phyloP scores from a whole-genome alignment of 352 stramenopile species.

The Globisporangium polare region DNA sequence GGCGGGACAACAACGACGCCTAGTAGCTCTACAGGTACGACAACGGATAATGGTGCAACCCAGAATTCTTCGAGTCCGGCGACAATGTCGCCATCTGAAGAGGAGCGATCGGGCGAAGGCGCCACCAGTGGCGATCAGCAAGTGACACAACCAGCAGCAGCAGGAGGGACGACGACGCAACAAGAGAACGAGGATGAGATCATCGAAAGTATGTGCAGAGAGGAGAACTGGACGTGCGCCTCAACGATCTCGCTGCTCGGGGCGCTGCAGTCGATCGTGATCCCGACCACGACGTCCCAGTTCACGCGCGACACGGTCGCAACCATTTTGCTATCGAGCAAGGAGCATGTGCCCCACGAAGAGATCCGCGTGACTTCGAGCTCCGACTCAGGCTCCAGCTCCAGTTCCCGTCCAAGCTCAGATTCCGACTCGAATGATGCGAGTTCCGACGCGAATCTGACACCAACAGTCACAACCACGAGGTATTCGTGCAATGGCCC shows the following conservation, averaged over 20 bases:
- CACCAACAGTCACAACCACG: not conserved
- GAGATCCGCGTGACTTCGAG: constrained; percentile 1
- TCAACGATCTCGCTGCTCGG: constrained; percentile 9
- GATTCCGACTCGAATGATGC: not conserved
- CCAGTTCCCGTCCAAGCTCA: not conserved
- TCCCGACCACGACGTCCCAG: constrained; percentile 17
- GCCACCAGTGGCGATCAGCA: not conserved
- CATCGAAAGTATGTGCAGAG: constrained; percentile 13
- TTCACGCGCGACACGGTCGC: constrained; percentile 22
- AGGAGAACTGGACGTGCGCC: constrained; percentile 18
- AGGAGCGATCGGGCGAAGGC: constrained; percentile 5
- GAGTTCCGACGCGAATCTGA: not conserved
- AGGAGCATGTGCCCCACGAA: not conserved
- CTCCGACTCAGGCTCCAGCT: not conserved
- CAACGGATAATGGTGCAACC: not conserved
- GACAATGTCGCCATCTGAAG: constrained; percentile 1
- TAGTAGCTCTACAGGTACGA: not conserved
- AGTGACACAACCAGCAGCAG: not conserved
- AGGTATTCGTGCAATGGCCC: constrained; percentile 17
- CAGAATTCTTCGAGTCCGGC: not conserved
- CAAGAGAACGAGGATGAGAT: constrained; percentile 1
- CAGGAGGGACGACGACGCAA: not conserved
- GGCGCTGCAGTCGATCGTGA: constrained; percentile 9
- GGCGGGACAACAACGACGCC: not conserved
- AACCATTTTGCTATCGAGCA: constrained; percentile 14